Evolutionary conservation across 345 rosid species (phyloP).

Genomic region (Citrus maxima): DNA sequence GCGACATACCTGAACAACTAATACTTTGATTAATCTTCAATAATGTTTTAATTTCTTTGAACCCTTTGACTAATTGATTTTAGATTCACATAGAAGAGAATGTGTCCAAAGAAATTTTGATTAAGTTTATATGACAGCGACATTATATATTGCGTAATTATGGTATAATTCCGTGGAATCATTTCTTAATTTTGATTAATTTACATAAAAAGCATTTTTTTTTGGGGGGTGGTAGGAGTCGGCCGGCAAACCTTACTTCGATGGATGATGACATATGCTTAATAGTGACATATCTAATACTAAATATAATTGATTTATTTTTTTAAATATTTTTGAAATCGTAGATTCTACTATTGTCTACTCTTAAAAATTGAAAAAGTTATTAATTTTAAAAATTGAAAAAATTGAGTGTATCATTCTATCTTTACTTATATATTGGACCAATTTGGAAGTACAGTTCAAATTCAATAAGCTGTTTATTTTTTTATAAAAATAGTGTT

Average conservation of each 20-base stretch:
- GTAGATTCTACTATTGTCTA: too few relatives aligned
- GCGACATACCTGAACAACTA: background rate
- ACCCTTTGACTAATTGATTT: background rate
- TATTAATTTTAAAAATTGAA: too few relatives aligned
- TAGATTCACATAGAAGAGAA: background rate
- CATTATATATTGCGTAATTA: background rate
- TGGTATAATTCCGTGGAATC: constrained; percentile 5
- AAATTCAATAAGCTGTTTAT: too few relatives aligned
- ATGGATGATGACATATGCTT: background rate
- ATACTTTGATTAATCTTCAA: background rate
- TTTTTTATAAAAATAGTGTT: too few relatives aligned
- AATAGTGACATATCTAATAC: background rate
- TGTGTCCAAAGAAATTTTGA: background rate
- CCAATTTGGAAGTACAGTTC: rapidly evolving
- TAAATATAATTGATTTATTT: background rate
- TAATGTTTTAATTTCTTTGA: background rate
- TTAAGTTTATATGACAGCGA: background rate
- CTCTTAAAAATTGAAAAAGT: too few relatives aligned
- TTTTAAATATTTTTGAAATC: background rate
- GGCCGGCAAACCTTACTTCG: background rate
- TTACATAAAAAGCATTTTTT: background rate
- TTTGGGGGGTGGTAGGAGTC: too few relatives aligned
- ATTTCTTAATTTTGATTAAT: background rate
- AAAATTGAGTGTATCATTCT: rapidly evolving
- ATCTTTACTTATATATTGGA: too few relatives aligned